Conservation (phyloP, 257 asterid genomes). For the Fraxinus anomala region DNA sequence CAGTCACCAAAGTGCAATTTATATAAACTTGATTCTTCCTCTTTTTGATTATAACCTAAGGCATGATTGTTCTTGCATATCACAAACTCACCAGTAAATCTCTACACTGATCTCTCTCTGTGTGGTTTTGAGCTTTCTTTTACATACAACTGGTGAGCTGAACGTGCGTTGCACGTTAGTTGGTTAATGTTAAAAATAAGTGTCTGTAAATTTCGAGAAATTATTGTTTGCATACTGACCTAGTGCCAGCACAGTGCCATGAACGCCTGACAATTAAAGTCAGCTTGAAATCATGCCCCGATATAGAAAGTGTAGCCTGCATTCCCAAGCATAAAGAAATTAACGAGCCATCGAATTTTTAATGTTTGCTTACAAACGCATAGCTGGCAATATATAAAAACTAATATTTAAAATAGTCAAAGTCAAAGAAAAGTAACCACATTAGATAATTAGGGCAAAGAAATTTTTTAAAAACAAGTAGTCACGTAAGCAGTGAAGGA, state of each 20-base stretch:
- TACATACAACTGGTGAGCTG: no score
- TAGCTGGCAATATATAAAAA: constrained; percentile 20
- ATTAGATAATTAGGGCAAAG: background rate
- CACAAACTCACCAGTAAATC: no score
- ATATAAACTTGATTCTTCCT: no score
- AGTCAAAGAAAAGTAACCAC: constrained; percentile 6
- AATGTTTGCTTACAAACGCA: constrained; percentile 3
- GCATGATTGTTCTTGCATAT: no score
- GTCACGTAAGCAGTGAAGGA: constrained; percentile 21
- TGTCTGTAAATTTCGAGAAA: background rate
- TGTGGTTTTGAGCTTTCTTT: no score
- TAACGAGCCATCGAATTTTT: constrained; percentile 25
- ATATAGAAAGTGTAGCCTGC: constrained; percentile 69
- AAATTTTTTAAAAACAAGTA: background rate
- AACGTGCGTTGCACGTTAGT: no score
- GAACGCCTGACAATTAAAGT: constrained; percentile 89
- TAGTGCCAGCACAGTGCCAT: constrained; percentile 95
- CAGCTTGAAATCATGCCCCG: constrained; percentile 76
- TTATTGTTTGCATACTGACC: constrained; percentile 43
- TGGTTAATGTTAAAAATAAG: no score
- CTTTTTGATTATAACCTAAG: no score
- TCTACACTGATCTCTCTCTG: no score
- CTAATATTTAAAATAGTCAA: constrained; percentile 6
- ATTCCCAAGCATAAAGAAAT: constrained; percentile 37
- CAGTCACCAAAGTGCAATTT: no score